Conservation (phyloP, 1,139 yeast species). For the Sugiyamaella japonica region DNA sequence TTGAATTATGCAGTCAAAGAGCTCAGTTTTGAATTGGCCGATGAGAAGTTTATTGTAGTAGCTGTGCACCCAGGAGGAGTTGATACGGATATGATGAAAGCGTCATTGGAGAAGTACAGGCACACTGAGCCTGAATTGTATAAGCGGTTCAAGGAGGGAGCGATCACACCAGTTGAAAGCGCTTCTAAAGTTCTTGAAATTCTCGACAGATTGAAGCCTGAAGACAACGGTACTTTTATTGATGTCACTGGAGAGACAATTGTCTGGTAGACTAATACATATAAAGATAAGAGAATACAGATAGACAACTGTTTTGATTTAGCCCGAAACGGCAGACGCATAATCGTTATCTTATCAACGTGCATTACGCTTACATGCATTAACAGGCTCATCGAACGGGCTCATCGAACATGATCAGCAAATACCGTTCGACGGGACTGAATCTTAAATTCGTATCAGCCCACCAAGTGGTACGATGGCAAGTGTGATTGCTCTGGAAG, state of each 20-base stretch:
- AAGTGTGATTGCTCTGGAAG: no score
- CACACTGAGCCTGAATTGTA: background rate
- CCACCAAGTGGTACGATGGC: no score
- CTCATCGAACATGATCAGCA: background rate
- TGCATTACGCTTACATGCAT: background rate
- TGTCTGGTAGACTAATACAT: conserved; percentile 7
- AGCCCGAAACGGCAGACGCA: no score
- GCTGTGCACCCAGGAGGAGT: conserved; percentile 42
- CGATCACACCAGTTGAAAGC: conserved; percentile 6
- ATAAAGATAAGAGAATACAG: no score
- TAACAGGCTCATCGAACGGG: background rate
- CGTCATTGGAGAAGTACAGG: conserved; percentile 1
- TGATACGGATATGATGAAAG: conserved; percentile 36
- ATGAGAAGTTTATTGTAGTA: conserved; percentile 34
- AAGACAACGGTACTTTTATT: conserved; percentile 21
- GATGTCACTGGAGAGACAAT: conserved; percentile 19
- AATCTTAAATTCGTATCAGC: no score
- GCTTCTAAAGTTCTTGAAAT: conserved; percentile 19
- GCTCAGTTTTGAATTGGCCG: conserved; percentile 32
- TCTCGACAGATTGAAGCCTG: conserved; percentile 15
- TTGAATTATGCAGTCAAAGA: conserved; percentile 36
- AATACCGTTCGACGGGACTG: no score
- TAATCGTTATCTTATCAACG: conserved; percentile 12
- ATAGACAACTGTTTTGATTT: background rate
- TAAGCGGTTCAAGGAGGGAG: background rate